These are phyloP conservation scores for Cucurbita ficifolia DNA, from an alignment of 306 rosid genomes.

Conservation along the genomic window DNA sequence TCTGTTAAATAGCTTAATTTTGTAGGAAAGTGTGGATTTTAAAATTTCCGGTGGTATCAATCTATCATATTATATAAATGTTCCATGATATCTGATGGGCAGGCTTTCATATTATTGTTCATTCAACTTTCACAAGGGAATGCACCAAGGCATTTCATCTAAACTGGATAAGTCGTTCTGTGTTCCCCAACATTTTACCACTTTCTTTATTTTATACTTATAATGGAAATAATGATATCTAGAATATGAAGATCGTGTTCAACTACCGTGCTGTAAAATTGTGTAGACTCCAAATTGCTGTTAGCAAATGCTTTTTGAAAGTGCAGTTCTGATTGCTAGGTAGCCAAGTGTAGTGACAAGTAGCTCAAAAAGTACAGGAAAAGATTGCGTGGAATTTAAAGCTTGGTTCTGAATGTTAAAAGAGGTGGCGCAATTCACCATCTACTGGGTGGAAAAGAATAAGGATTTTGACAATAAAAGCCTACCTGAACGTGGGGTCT, in stretches of 20 bases:
- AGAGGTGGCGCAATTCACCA: not conserved
- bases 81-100: not conserved
- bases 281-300: not conserved
- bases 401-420: not conserved
- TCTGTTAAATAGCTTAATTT: not conserved
- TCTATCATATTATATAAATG: not conserved
- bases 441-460: constrained; percentile 3
- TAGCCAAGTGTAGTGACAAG: not conserved
- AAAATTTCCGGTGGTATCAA: not conserved
- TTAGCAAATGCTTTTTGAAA: not conserved
- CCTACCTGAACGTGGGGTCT: not conserved
- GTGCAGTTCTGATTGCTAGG: not conserved
- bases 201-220: not conserved
- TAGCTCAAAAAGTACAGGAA: not conserved
- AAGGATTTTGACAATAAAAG: not conserved
- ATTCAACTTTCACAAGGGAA: not conserved
- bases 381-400: not conserved
- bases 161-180: not conserved
- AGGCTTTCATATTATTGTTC: not conserved
- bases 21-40: not conserved
- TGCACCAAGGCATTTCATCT: not conserved
- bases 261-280: not conserved
- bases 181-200: not conserved
- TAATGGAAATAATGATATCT: not conserved
- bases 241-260: not conserved